phyloP scores from a whole-genome alignment of 345 rosid genomes.

The Rhodomyrtus tomentosa region DNA sequence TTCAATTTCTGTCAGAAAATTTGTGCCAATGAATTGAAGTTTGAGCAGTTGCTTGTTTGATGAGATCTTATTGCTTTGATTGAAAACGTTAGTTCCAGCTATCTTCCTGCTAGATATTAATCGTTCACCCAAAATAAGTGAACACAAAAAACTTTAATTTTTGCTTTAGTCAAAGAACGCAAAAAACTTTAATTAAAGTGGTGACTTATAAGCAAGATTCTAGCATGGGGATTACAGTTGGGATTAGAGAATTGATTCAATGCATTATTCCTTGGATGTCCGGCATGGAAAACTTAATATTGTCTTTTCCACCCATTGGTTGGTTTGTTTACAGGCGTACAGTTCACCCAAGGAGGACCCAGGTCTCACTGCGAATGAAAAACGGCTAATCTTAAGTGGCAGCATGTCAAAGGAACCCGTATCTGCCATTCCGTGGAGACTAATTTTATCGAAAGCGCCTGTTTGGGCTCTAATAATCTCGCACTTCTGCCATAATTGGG shows the following conservation, averaged over 20 bases:
- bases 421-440: constrained; percentile 85
- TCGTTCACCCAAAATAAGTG: neutral
- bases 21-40: neutral
- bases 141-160: neutral
- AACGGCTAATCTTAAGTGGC: constrained; percentile 52
- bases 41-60: neutral
- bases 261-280: neutral
- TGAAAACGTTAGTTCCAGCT: neutral
- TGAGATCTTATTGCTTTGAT: neutral
- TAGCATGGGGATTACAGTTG: neutral
- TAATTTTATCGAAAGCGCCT: constrained; percentile 82
- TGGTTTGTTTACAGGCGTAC: constrained; percentile 49
- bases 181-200: neutral
- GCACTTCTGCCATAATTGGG: constrained; percentile 99
- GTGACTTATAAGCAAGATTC: neutral
- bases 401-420: constrained; percentile 67
- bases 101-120: neutral
- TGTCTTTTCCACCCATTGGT: constrained; percentile 1
- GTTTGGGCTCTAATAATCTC: constrained; percentile 97
- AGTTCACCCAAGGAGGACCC: constrained; percentile 89
- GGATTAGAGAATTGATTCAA: neutral
- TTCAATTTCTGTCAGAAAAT: neutral
- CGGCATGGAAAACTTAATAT: neutral
- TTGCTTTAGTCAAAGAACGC: no score
- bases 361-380: constrained; percentile 51